Evolutionary conservation across 768 basidiomycete species (phyloP).

Genomic region (Russula dissimulans): DNA sequence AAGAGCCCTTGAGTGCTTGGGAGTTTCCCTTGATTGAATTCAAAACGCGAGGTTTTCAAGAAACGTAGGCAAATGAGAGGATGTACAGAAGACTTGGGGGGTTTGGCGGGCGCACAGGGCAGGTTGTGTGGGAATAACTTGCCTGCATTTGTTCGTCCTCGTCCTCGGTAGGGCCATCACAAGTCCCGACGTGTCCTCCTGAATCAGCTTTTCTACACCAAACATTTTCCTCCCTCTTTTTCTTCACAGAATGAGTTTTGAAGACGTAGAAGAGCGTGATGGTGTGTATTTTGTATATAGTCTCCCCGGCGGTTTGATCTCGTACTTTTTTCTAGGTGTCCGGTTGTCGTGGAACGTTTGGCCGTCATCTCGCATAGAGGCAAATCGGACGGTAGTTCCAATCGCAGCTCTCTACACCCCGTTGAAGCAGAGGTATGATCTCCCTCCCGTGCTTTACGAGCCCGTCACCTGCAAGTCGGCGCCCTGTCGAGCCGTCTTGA

Average conservation of each 20-base stretch:
- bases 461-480: constrained; percentile 98
- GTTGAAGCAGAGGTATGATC: constrained; percentile 85
- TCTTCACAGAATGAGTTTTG: constrained; percentile 51
- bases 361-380: constrained; percentile 97
- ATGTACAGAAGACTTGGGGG: too few relatives aligned
- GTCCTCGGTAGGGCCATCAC: background rate
- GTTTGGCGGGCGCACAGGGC: too few relatives aligned
- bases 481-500: constrained; percentile 86
- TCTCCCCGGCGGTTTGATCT: background rate
- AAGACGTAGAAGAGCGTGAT: constrained; percentile 96
- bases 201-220: background rate
- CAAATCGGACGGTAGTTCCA: constrained; percentile 94
- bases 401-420: constrained; percentile 98
- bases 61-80: too few relatives aligned
- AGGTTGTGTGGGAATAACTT: constrained; percentile 2
- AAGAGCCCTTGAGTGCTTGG: too few relatives aligned
- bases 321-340: constrained; percentile 47
- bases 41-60: too few relatives aligned
- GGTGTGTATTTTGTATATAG: constrained; percentile 39
- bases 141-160: background rate
- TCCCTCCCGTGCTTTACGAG: constrained; percentile 94
- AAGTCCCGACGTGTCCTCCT: constrained; percentile 16
- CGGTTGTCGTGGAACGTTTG: constrained; percentile 98
- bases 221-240: background rate
- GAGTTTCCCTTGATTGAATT: too few relatives aligned